A percentile compares a stretch with the other conserved stretches of the same genome.
These are phyloP conservation scores for Diaporthe humulicola DNA, from an alignment of 2,329 filamentous ascomycete genomes.

Conservation along the genomic window DNA sequence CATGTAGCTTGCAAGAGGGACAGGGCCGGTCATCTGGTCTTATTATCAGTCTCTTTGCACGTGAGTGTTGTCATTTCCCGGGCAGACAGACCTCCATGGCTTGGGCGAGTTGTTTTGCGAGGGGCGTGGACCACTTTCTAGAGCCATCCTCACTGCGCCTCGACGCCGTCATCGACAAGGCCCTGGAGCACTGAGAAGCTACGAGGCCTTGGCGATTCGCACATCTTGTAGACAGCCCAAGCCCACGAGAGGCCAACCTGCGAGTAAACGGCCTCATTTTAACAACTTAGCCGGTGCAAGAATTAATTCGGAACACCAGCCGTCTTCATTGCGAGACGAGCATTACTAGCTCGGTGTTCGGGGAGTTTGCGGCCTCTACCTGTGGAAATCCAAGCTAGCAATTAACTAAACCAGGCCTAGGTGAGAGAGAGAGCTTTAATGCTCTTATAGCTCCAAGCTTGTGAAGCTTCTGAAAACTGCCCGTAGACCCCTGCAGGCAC, in stretches of 20 bases:
- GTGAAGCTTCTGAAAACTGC: slow-evolving; percentile 23
- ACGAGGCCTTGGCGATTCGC: slow-evolving; percentile 14
- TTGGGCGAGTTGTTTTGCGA: slow-evolving; percentile 88
- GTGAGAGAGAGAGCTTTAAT: neutral
- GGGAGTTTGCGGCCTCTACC: neutral
- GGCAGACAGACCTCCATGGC: slow-evolving; percentile 81
- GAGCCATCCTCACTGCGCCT: slow-evolving; percentile 47
- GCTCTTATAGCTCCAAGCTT: neutral
- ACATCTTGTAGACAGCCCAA: slow-evolving; percentile 15
- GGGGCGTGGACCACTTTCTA: slow-evolving; percentile 89
- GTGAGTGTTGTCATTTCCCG: neutral
- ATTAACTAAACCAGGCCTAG: neutral
- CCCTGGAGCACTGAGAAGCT: slow-evolving; percentile 28
- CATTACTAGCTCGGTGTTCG: slow-evolving; percentile 7
- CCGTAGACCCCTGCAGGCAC: neutral
- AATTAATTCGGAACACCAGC: neutral
- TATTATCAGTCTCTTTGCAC: slow-evolving; percentile 20
- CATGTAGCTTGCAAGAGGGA: slow-evolving; percentile 96
- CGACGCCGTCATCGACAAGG: slow-evolving; percentile 28
- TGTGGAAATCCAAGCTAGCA: slow-evolving; percentile 10
- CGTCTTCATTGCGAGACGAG: slow-evolving; percentile 7
- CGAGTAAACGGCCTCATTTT: slow-evolving; percentile 35
- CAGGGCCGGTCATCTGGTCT: slow-evolving; percentile 79
- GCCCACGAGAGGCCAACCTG: slow-evolving; percentile 35
- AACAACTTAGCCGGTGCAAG: neutral